A percentile compares a stretch with the other conserved stretches of the same genome.
Evolutionary conservation across 2,329 filamentous ascomycete species (phyloP).

Genomic region (Stagonosporopsis rhizophila): DNA sequence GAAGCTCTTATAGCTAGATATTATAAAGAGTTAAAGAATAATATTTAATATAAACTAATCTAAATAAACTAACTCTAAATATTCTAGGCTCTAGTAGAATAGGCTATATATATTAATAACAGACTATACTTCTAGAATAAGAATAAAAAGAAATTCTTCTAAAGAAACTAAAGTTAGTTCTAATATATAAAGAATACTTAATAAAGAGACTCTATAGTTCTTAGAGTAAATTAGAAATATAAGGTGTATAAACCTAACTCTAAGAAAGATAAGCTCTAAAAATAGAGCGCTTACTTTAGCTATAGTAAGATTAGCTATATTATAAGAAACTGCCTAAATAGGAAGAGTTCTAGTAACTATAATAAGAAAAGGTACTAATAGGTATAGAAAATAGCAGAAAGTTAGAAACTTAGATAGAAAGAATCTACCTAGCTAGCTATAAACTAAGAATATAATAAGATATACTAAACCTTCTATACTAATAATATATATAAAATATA

Average conservation of each 20-base stretch:
- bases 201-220: background rate
- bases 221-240: background rate
- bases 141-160: background rate
- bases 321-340: background rate
- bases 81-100: background rate
- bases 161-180: background rate
- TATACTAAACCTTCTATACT: no score
- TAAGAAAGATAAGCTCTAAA: no score
- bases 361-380: no score
- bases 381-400: no score
- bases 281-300: background rate
- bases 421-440: background rate
- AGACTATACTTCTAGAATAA: background rate
- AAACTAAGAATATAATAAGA: background rate
- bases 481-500: no score
- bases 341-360: no score
- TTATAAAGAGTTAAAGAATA: background rate
- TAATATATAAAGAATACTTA: background rate
- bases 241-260: background rate
- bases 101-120: background rate
- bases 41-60: no score
- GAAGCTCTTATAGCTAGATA: background rate
- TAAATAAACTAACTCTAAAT: background rate
- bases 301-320: background rate
- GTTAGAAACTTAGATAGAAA: background rate